Conservation (phyloP, 1,139 yeast species). For the Geotrichum aggregatum region DNA sequence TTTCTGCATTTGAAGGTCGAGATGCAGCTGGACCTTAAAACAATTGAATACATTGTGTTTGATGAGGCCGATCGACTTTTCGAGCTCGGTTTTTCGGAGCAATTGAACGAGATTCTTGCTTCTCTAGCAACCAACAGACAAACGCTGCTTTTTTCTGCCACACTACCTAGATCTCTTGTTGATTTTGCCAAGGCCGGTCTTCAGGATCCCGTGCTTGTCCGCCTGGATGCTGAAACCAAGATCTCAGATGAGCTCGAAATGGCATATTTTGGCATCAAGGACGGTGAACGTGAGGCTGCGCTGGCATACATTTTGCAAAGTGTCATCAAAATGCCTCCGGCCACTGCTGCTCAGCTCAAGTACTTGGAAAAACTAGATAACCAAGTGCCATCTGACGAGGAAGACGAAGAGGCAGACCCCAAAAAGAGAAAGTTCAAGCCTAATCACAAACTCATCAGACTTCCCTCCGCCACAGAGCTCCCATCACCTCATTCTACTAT, state of each 20-base stretch:
- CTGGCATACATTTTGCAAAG: slow-evolving; percentile 70
- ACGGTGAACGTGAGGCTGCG: slow-evolving; percentile 86
- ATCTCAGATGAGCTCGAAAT: slow-evolving; percentile 86
- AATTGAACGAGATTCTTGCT: slow-evolving; percentile 81
- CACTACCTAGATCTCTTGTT: slow-evolving; percentile 84
- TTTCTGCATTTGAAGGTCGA: slow-evolving; percentile 92
- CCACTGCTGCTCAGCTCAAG: slow-evolving; percentile 46
- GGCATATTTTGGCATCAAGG: slow-evolving; percentile 78
- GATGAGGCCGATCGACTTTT: slow-evolving; percentile 98
- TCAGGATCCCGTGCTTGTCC: slow-evolving; percentile 82
- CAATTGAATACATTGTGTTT: slow-evolving; percentile 85
- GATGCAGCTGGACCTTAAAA: slow-evolving; percentile 78
- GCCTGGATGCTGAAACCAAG: slow-evolving; percentile 88
- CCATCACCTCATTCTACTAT: slow-evolving; percentile 87
- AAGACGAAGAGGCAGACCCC: slow-evolving; percentile 45
- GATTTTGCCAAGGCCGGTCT: slow-evolving; percentile 97
- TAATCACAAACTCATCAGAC: slow-evolving; percentile 47
- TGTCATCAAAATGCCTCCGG: slow-evolving; percentile 78
- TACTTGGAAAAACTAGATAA: slow-evolving; percentile 47
- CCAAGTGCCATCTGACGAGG: slow-evolving; percentile 32
- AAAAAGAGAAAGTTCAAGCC: slow-evolving; percentile 41
- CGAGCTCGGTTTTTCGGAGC: slow-evolving; percentile 96
- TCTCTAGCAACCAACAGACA: slow-evolving; percentile 80
- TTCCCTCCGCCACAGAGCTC: slow-evolving; percentile 74
- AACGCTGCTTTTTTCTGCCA: slow-evolving; percentile 87